Conservation (phyloP, 805 yeast genomes). For the Jamesozyma piceae region DNA sequence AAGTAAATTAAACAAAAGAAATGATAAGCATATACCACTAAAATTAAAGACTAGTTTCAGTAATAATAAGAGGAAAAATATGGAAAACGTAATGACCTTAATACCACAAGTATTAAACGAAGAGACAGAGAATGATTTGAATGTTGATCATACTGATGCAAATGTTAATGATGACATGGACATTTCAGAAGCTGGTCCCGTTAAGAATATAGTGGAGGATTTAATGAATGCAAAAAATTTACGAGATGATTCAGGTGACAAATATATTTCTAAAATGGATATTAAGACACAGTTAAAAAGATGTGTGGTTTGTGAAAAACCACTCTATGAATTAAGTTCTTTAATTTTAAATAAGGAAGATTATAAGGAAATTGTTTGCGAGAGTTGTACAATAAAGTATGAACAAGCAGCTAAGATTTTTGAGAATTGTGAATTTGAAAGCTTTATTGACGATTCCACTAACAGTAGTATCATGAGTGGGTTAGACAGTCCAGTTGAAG, state of each 20-base stretch:
- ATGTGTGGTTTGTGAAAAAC: constrained; percentile 64
- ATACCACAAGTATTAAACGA: too few relatives aligned
- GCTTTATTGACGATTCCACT: constrained; percentile 19
- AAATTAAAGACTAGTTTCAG: constrained; percentile 11
- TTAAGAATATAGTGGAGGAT: constrained; percentile 11
- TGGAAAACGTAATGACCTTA: background rate
- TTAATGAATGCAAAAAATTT: constrained; percentile 16
- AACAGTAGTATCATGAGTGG: constrained; percentile 7
- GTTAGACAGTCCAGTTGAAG: constrained; percentile 11
- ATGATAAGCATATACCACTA: constrained; percentile 18
- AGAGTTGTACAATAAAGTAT: constrained; percentile 49
- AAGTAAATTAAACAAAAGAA: constrained; percentile 16
- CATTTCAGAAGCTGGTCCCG: background rate
- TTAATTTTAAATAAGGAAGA: constrained; percentile 10
- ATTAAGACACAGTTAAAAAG: constrained; percentile 22
- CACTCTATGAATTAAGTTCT: constrained; percentile 51
- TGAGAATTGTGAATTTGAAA: constrained; percentile 33
- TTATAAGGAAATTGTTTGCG: constrained; percentile 54
- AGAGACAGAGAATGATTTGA: too few relatives aligned
- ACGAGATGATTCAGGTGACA: constrained; percentile 13
- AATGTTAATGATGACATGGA: background rate
- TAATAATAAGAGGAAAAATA: background rate
- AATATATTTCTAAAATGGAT: constrained; percentile 15
- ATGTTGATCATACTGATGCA: background rate
- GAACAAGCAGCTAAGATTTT: constrained; percentile 38